Evolutionary conservation across 176 grass and related monocot species (phyloP), one percentile per base, ranked within the genome.

Genomic region (Avena insularis): DNA sequence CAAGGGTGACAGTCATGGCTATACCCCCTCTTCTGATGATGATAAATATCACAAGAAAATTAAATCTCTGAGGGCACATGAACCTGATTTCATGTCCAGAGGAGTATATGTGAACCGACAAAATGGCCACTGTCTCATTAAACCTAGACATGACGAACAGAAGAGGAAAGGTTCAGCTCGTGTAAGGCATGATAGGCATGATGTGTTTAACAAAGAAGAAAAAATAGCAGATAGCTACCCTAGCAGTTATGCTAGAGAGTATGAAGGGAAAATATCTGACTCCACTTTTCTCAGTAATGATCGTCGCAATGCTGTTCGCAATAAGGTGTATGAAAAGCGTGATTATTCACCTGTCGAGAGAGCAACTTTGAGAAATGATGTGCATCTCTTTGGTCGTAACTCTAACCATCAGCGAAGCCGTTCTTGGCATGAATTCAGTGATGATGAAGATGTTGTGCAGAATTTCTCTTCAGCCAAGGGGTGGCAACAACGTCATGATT

Each of bases 231-330:
- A 80, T 35, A 91, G n/a, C 72, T 81, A 83, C 51, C 50, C 36
- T 71, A 83, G 65, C n/a, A 85, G 53, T 59, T 73, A 87, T 65
- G 51, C 47, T 85, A 66, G 31, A 79, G 76, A 84, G 46, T 66
- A 79, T 82, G 79, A 49, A 29, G 66, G 79, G 49, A 87, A 87
- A 90, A 76, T 13, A 80, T 87, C 81, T 77, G 70, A 66, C 48
- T 87, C 51, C 88, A 78, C 38, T 82, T 89, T 47, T 58, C 51
- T 51, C 20, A 76, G 60, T 55, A 91, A 82, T 8, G 75, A 53
- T 64, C 78, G 59, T 80, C 72, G 17, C 62, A 62, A 80, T 87
- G 70, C 75, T 64, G 40, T 69, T 86, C 31, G n/a, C 58, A 33
- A 66, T 49, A 12, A 85, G 49, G 56, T 82, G 29, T 51, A 33